A percentile compares a stretch with the other conserved stretches of the same genome.
These are phyloP conservation scores for Euphorbia schlechtendalii DNA, from an alignment of 441 rosid genomes.

Conservation along the genomic window DNA sequence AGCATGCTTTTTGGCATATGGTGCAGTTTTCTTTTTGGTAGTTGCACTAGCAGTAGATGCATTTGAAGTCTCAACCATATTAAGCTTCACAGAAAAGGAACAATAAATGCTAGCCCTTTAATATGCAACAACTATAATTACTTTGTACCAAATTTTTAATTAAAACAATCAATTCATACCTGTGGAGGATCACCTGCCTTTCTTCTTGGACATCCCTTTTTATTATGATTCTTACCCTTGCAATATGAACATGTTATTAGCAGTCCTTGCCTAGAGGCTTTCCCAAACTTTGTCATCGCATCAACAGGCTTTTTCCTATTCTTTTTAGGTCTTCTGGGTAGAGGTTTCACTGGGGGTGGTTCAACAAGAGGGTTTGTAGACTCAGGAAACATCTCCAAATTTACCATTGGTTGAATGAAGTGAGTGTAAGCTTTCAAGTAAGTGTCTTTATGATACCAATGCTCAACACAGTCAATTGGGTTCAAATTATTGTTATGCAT, in stretches of 20 bases:
- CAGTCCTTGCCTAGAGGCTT: background rate
- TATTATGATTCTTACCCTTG: too few relatives aligned
- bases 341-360: background rate
- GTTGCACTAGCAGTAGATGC: too few relatives aligned
- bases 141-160: too few relatives aligned
- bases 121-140: too few relatives aligned
- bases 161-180: too few relatives aligned
- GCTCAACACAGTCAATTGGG: background rate
- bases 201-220: background rate
- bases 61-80: too few relatives aligned
- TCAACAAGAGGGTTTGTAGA: background rate
- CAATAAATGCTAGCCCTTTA: too few relatives aligned
- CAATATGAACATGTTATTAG: background rate
- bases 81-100: too few relatives aligned
- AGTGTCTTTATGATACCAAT: background rate
- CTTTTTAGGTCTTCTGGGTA: background rate
- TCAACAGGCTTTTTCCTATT: background rate
- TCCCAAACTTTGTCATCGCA: background rate
- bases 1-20: too few relatives aligned
- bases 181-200: too few relatives aligned
- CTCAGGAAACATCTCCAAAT: background rate
- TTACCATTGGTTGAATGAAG: background rate
- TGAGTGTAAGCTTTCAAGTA: background rate
- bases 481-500: background rate
- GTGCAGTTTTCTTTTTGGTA: too few relatives aligned